Evolutionary conservation across 306 rosid genomes (phyloP), one percentile per base, ranked within the genome.

Genomic region (Macrotyloma uniflorum): DNA sequence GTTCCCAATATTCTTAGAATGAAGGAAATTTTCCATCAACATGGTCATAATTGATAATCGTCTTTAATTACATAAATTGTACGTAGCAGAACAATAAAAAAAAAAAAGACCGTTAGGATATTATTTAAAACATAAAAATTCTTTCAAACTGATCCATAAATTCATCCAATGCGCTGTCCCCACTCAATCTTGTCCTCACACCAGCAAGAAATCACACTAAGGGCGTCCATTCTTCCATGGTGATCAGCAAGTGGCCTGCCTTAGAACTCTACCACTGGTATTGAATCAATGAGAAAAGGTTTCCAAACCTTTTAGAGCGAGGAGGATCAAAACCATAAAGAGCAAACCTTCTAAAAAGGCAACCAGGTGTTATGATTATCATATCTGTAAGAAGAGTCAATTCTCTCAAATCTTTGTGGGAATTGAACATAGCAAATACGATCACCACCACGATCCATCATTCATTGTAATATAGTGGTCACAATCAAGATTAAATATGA

Each of bases 371-470:
- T 94, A 70, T 94, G 98, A 77, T 94, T 94, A 36, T 97, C 98
- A 77, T 94, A 94, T 68, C 98, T 90, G 80, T 94, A 97, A 6
- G 98, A 94, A 16, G 98, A 97, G 71, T 94, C 98, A 62, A 94
- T 94, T 8, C 98, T 97, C 80, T 94, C 98, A 70, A 94, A 94
- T 81, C 98, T 90, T 84, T 94, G 98, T 4, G 98, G 98, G 87
- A 94, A 94, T 81, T 94, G 98, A 71, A 94, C 97, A 66, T 94
- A 94, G 83, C 98, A 94, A 51, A 93, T 36, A 67, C 97, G 96
- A 74, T 93, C 98, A 8, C 98, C 98, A 24, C 98, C 98, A n/a
- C 98, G 95, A 69, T 93, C 98, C 98, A 93, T 93, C 98, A 93
- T 91, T 77, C 91, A 83, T 93, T 91, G 75, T 91, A 93, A 93